Conservation (phyloP, 768 basidiomycete species). For the Clathrus columnatus region DNA sequence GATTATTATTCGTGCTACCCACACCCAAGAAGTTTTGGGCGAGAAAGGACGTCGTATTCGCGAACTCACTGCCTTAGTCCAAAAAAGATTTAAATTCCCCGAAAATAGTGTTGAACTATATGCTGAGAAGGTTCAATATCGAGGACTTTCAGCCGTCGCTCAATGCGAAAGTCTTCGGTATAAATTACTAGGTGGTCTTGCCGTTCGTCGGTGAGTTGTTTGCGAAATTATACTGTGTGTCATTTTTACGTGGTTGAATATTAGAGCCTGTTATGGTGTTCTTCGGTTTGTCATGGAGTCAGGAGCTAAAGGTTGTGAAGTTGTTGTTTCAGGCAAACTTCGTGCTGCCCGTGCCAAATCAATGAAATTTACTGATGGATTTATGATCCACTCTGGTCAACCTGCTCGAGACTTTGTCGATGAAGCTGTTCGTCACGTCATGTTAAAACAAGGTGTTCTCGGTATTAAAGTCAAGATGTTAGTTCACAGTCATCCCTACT, state of each 20-base stretch:
- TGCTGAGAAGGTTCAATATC: slow-evolving; percentile 98
- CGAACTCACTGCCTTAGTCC: slow-evolving; percentile 95
- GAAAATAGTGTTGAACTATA: slow-evolving; percentile 98
- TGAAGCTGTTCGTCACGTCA: slow-evolving; percentile 94
- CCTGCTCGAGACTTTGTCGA: slow-evolving; percentile 95
- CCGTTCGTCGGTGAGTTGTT: slow-evolving; percentile 83
- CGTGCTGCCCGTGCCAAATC: slow-evolving; percentile 99
- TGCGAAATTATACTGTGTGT: background rate
- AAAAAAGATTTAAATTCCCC: slow-evolving; percentile 99
- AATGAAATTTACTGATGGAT: slow-evolving; percentile 99
- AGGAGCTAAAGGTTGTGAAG: slow-evolving; percentile 98
- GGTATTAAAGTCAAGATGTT: slow-evolving; percentile 99
- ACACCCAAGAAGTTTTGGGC: slow-evolving; percentile 97
- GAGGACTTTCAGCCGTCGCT: slow-evolving; percentile 95
- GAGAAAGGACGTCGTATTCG: slow-evolving; percentile 99
- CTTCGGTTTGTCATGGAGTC: slow-evolving; percentile 99
- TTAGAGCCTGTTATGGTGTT: slow-evolving; percentile 96
- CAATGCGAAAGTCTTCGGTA: slow-evolving; percentile 98
- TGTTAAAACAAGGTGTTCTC: slow-evolving; percentile 96
- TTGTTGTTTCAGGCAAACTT: slow-evolving; percentile 98
- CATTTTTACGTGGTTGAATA: background rate
- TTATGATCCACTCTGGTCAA: slow-evolving; percentile 99
- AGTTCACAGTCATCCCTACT: slow-evolving; percentile 17
- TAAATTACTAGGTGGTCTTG: slow-evolving; percentile 98
- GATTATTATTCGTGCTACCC: slow-evolving; percentile 99